phyloP scores from a whole-genome alignment of 116 monocot species.

The Zostera marina region DNA sequence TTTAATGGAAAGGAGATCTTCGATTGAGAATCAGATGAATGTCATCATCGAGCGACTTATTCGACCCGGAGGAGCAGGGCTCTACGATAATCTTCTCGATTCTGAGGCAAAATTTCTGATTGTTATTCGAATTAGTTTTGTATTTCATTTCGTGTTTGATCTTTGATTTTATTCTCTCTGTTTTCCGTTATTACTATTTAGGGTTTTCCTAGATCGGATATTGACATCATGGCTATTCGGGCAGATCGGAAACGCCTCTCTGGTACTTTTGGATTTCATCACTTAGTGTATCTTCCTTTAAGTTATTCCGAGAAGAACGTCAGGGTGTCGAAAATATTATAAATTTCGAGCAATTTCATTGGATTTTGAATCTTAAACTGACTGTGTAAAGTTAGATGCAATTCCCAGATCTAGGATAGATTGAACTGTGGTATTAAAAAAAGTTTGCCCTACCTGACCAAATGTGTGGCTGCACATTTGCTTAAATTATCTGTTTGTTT shows the following conservation, averaged over 20 bases:
- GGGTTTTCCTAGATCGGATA: slow-evolving; percentile 20
- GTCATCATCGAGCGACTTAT: slow-evolving; percentile 51
- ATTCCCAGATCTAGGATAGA: too few relatives aligned
- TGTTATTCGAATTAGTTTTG: neutral
- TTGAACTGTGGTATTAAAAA: too few relatives aligned
- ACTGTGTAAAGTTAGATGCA: too few relatives aligned
- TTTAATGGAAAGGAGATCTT: slow-evolving; percentile 44
- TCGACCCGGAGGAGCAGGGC: slow-evolving; percentile 53
- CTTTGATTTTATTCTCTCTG: neutral
- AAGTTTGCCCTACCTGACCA: too few relatives aligned
- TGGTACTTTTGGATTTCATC: slow-evolving; percentile 3
- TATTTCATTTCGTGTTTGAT: neutral
- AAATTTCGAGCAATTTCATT: too few relatives aligned
- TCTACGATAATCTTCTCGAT: slow-evolving; percentile 73
- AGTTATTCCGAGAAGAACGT: too few relatives aligned
- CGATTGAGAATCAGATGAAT: slow-evolving; percentile 67
- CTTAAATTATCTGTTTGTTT: too few relatives aligned
- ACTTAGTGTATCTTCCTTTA: too few relatives aligned
- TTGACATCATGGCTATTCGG: slow-evolving; percentile 13
- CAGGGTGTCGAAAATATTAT: too few relatives aligned
- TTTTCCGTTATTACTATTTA: neutral
- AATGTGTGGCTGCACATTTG: too few relatives aligned
- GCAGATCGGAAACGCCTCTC: slow-evolving; percentile 12
- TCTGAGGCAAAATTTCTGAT: slow-evolving; percentile 24
- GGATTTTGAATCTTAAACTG: too few relatives aligned